phyloP scores from a whole-genome alignment of 2,329 filamentous ascomycete genomes.

The Exophiala alcalophila region DNA sequence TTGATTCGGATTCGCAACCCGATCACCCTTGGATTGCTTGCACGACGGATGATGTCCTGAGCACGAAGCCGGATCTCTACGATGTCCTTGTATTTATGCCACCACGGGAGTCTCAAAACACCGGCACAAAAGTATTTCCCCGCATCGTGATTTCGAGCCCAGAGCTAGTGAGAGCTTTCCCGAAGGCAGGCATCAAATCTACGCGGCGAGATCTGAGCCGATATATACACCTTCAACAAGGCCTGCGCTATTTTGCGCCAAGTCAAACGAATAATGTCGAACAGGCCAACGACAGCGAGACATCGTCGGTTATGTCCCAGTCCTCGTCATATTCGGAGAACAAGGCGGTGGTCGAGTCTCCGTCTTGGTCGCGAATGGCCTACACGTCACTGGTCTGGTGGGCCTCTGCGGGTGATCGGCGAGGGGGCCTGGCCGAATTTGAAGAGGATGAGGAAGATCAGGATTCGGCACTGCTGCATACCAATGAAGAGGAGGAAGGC shows the following conservation, averaged over 20 bases:
- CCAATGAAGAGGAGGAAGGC: slow-evolving; percentile 35
- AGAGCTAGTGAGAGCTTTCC: slow-evolving; percentile 36
- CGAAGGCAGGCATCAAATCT: slow-evolving; percentile 69
- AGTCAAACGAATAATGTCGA: slow-evolving; percentile 26
- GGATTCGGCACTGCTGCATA: slow-evolving; percentile 42
- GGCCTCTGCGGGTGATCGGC: slow-evolving; percentile 62
- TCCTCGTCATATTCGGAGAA: slow-evolving; percentile 42
- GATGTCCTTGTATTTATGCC: slow-evolving; percentile 86
- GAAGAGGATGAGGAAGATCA: slow-evolving; percentile 48
- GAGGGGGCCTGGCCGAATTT: slow-evolving; percentile 54
- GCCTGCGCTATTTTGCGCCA: slow-evolving; percentile 44
- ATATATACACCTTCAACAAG: slow-evolving; percentile 66
- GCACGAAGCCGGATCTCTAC: slow-evolving; percentile 80
- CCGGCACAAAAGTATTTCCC: slow-evolving; percentile 66
- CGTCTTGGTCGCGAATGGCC: slow-evolving; percentile 59
- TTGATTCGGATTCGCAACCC: slow-evolving; percentile 37
- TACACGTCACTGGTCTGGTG: slow-evolving; percentile 66
- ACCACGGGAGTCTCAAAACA: slow-evolving; percentile 54
- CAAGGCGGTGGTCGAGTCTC: slow-evolving; percentile 52
- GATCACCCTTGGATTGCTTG: slow-evolving; percentile 83
- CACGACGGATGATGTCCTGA: slow-evolving; percentile 90
- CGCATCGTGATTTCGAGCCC: slow-evolving; percentile 60
- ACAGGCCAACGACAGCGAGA: slow-evolving; percentile 37
- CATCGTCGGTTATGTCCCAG: slow-evolving; percentile 33
- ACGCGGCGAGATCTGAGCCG: slow-evolving; percentile 87